Base-by-base conservation (phyloP, 768 basidiomycete genomes). In the Suillus placidus region DNA sequence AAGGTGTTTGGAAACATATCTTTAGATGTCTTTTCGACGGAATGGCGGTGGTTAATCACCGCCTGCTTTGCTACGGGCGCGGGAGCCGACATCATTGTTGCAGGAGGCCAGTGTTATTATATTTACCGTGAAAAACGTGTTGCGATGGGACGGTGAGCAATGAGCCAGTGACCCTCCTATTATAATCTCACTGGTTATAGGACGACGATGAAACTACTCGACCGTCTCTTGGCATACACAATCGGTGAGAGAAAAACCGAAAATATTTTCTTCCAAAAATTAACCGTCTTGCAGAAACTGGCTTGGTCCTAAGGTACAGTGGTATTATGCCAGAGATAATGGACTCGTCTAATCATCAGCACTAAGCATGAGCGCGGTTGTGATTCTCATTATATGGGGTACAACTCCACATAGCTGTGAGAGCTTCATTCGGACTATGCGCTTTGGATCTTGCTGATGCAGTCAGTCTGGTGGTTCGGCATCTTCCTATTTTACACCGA, bases 51-150 rank as follows among this genome's bases (percentile, higher is more conserved):
- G 73, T 52, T 74, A 8, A 52, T 74, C 9, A 68, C 65, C 7
- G 43, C 68, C n/a, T 66, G 72, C 13, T 49, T 76, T 3, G 60
- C 63, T 23, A 38, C 72, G 18, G 72, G 72, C 13, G 71, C 69
- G 13, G 52, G 49, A 7, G 67, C 65, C 4, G 74, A 74, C 47
- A 43, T 67, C 7, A 63, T 71, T 1, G 32, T 75, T 8, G 70
- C 71, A n/a, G 56, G 32, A 6, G 43, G 67, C 1, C 60, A 71
- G 37, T 73, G 73, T 43, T 75, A 66, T 64, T 69, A 70, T 55
- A 58, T 75, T 32, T 40, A 32, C 12, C 55, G 35, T 20, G 54
- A 63, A 57, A 63, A 30, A 56, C 12, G 49, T 10, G 2, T 20
- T 26, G 54, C 62, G 40, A 35, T 60, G 18, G 62, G 26, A 2